Conservation (phyloP, 78 protist species). For the Guillardia theta region DNA sequence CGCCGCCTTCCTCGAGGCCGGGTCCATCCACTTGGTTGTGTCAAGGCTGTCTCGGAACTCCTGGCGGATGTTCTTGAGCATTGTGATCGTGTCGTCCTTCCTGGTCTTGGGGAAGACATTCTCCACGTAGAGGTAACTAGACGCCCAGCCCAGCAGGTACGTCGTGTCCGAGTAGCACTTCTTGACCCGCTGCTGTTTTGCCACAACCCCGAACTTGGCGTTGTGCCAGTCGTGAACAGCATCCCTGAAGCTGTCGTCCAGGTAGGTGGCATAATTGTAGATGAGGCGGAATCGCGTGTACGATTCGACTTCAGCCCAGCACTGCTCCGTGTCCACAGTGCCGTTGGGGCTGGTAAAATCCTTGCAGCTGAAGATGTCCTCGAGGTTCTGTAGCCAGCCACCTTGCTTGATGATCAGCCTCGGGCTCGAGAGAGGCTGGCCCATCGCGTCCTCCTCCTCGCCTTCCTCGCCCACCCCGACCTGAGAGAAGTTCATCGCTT, state of each 20-base stretch:
- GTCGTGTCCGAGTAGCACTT: not conserved
- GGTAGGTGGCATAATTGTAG: constrained; percentile 21
- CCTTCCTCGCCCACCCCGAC: not conserved
- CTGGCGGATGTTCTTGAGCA: constrained; percentile 16
- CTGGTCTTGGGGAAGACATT: not conserved
- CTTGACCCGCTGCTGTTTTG: constrained; percentile 26
- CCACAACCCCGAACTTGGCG: not conserved
- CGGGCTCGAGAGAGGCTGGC: not conserved
- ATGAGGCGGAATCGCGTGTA: not conserved
- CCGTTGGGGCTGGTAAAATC: not conserved
- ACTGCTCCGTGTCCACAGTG: not conserved
- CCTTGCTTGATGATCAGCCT: constrained; percentile 10
- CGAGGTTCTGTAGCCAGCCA: not conserved
- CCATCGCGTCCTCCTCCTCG: not conserved
- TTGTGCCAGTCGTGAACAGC: constrained; percentile 19
- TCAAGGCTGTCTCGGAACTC: not conserved
- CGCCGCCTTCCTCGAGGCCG: not conserved
- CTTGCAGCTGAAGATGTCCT: not conserved
- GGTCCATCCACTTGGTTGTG: not conserved
- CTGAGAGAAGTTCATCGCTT: not conserved
- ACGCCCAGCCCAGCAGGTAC: constrained; percentile 15
- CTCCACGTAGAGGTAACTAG: not conserved
- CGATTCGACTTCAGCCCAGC: not conserved
- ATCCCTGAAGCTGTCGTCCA: not conserved
- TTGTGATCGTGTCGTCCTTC: not conserved